Evolutionary conservation across 495 filamentous ascomycete genomes (phyloP), one percentile per base, ranked within the genome.

Genomic region (Daldinia concentrica): DNA sequence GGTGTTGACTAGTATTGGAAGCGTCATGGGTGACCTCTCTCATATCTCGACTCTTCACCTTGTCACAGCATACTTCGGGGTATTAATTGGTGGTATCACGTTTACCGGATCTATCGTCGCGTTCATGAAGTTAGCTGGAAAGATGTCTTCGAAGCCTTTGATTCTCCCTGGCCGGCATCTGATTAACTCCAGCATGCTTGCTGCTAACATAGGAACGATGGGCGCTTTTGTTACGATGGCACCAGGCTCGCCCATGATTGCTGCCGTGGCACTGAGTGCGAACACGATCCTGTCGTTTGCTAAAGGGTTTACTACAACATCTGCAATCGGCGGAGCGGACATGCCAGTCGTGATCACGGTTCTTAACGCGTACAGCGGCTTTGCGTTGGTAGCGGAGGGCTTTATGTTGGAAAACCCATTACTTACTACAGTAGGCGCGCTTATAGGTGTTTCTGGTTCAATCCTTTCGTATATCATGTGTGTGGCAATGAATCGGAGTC

Each of bases 321-420:
- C 92, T 34, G 91, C 90, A 9, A 93, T 95, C 76, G 92, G 92
- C 11, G 92, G 91, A n/a, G 92, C 91, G 4, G 92, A 93, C 74
- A 93, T 93, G 91, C 91, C 92, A 15, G 92, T 95, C 17, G 92
- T 93, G 19, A 94, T 95, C 66, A 95, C 91, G 0, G 91, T 94
- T 6, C 81, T 95, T 14, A 95, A 95, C 74, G 92, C 92, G 3
- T 95, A 94, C 73, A 93, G 90, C 48, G 92, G 92, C 8, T 95
- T 95, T 64, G 92, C 92, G 0, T 81, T 95, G 34, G 91, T 95
- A 0, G 91, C 92, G 0, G 92, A 95, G 77, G 92, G 92, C 12
- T 86, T 95, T 65, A 95, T 95, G 92, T 85, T 95, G n/a, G 88
- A 93, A 70, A 94, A 93, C 67, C 87, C 91, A 0, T 82, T 95